Conservation (phyloP, 169 alveolate species). For the Eimeria sp. region DNA sequence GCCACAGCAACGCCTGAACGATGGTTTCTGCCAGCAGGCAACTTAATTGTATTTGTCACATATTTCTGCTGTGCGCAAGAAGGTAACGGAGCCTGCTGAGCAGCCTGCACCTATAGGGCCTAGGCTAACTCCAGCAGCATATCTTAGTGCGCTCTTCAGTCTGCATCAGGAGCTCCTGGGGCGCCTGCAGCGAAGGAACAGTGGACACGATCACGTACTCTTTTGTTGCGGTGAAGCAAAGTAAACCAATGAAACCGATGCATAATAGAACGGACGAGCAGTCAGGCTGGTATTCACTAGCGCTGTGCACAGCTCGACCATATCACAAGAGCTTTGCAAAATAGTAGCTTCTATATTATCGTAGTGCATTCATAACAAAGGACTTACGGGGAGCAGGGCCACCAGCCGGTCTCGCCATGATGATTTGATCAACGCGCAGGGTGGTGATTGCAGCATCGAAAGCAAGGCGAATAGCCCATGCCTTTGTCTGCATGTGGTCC, state of each 20-base stretch:
- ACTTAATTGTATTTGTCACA: neutral
- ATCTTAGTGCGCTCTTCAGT: neutral
- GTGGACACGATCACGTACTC: neutral
- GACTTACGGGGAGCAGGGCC: conserved; percentile 95
- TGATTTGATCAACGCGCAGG: conserved; percentile 98
- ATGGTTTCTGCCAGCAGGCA: conserved; percentile 12
- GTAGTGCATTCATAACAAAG: neutral
- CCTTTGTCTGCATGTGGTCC: conserved; percentile 97
- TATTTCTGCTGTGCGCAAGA: neutral
- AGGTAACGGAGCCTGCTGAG: neutral
- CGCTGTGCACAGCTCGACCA: neutral
- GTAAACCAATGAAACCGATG: neutral
- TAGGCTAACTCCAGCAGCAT: neutral
- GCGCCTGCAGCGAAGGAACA: conserved; percentile 40
- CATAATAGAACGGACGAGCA: neutral
- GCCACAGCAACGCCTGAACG: neutral
- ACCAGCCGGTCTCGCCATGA: conserved; percentile 99
- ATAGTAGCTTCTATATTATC: neutral
- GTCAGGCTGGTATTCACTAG: neutral
- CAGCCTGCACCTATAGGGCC: neutral
- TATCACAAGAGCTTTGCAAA: neutral
- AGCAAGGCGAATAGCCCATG: conserved; percentile 98
- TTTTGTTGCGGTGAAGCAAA: neutral
- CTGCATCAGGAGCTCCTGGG: conserved; percentile 77
- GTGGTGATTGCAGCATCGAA: conserved; percentile 99